Evolutionary conservation across 2,329 filamentous ascomycete species (phyloP).

Genomic region (Aurifilum marmelostoma): DNA sequence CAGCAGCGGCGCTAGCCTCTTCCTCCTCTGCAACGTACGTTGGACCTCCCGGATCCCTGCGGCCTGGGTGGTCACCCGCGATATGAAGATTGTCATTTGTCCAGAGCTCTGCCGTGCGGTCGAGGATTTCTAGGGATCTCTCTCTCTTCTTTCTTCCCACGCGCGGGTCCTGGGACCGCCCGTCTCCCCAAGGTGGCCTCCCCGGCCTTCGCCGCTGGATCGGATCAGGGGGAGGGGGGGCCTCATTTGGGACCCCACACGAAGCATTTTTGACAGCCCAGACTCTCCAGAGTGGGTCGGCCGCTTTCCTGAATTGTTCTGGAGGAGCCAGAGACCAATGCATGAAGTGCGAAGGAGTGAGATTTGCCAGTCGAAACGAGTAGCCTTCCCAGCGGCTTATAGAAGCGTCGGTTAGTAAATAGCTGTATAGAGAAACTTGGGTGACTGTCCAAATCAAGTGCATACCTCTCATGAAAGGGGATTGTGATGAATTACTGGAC

Average conservation of each 20-base stretch:
- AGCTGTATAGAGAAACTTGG: neutral
- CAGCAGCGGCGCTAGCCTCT: constrained; percentile 17
- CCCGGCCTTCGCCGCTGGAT: constrained; percentile 4
- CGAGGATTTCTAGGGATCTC: neutral
- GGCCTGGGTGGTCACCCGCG: neutral
- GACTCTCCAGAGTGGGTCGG: neutral
- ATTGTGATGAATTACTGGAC: neutral
- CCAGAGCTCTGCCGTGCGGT: neutral
- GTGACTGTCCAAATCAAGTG: neutral
- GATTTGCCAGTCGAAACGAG: neutral
- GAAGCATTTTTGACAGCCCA: neutral
- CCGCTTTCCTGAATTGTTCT: neutral
- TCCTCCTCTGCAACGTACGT: constrained; percentile 20
- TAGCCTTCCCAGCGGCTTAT: neutral
- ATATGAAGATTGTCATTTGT: constrained; percentile 17
- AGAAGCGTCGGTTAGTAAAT: too few species aligned
- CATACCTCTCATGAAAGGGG: neutral
- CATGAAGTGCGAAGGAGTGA: neutral
- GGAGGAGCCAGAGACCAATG: neutral
- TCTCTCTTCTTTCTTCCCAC: neutral
- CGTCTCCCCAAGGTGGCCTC: neutral
- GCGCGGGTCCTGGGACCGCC: neutral
- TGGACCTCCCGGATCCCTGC: constrained; percentile 5
- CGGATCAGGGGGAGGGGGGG: neutral
- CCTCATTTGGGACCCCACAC: neutral